These are phyloP conservation scores for Penicillium ucsense DNA, from an alignment of 495 filamentous ascomycete genomes.

Conservation along the genomic window DNA sequence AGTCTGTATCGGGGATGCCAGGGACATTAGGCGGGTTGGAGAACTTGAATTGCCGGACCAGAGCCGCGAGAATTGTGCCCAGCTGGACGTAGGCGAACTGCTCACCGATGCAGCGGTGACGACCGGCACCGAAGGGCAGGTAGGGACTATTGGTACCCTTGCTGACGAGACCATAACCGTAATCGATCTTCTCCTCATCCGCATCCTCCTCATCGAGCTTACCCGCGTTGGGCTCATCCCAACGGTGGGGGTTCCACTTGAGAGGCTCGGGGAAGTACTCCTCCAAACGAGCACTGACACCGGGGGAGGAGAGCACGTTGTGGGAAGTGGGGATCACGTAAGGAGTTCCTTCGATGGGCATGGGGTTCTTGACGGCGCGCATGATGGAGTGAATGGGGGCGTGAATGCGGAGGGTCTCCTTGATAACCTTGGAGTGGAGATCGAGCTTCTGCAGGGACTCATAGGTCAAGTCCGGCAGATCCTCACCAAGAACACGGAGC, in stretches of 20 bases:
- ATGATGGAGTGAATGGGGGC: conserved; percentile 57
- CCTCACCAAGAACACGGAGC: conserved; percentile 36
- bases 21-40: conserved; percentile 17
- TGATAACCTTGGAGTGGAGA: conserved; percentile 48
- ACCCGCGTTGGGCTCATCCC: conserved; percentile 26
- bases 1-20: conserved; percentile 41
- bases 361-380: conserved; percentile 50
- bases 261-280: conserved; percentile 38
- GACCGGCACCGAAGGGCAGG: conserved; percentile 46
- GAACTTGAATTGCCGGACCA: conserved; percentile 40
- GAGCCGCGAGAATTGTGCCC: conserved; percentile 33
- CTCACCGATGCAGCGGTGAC: conserved; percentile 49
- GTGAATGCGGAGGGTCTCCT: conserved; percentile 54
- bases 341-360: conserved; percentile 37
- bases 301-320: conserved; percentile 40
- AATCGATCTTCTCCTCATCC: conserved; percentile 36
- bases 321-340: conserved; percentile 40
- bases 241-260: conserved; percentile 44
- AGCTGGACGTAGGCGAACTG: conserved; percentile 48
- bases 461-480: conserved; percentile 43
- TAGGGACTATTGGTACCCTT: conserved; percentile 48
- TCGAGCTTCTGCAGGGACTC: conserved; percentile 44
- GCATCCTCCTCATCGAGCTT: conserved; percentile 26
- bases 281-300: conserved; percentile 33
- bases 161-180: conserved; percentile 38